Base-by-base conservation (phyloP, 176 grass and related monocot genomes). In the Echinochloa phyllopogon region DNA sequence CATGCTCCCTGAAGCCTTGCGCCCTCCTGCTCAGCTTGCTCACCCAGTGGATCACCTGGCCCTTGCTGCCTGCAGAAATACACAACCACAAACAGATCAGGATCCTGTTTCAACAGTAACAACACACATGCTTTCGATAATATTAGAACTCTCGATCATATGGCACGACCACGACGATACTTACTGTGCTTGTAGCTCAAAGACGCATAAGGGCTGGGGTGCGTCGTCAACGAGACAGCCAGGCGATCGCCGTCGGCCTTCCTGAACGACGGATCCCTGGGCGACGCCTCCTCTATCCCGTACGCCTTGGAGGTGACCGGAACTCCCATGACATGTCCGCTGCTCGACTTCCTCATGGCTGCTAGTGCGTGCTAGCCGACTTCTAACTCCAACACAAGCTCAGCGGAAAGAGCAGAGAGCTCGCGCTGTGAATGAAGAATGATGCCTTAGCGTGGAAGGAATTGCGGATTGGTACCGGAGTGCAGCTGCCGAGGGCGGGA, bases 41-140 rank as follows among this genome's bases (percentile, higher is more conserved):
- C 76, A 91, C 89, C 89, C 89, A 91, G 69, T 80, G 89, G 69
- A 84, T 79, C 64, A 87, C 89, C 70, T 91, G 89, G 10, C 89
- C 89, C 53, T 91, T 91, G 37, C 75, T 87, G 60, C 80, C 89
- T 90, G 87, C 21, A 80, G 66, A 73, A 74, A 39, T 0, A 25
- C 11, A 37, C 6, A 33, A 58, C 8, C 17, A 20, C 20, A 44
- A 84, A 23, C 23, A 44, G 45, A 52, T 81, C 64, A 56, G 64
- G 3, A 48, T 33, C 56, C 5, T 2, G 65, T 44, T 8, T 14
- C 56, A 3, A 2, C 3, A 52, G 16, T 4, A 2, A 52, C 1
- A 58, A 65, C 10, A 8, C 38, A 23, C 25, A 15, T 12, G 25
- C 6, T 16, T 15, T 65, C 55, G 24, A 17, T 33, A 33, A 33